A percentile compares a stretch with the other conserved stretches of the same genome.
phyloP scores from a whole-genome alignment of 257 asterid species.

The Nicotiana attenuata region DNA sequence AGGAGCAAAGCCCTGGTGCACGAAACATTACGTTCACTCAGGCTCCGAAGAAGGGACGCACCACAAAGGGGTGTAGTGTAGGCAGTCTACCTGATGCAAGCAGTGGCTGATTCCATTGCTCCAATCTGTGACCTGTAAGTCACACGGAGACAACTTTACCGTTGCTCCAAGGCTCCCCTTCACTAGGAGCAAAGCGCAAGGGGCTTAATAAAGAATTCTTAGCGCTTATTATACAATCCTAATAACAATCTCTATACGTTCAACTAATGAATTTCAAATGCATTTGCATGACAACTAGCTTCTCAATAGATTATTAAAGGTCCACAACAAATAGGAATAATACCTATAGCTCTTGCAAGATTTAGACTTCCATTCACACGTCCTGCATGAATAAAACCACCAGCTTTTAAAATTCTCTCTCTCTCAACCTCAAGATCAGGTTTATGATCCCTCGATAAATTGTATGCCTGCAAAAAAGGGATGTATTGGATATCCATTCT shows the following conservation, averaged over 20 bases:
- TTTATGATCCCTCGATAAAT: conserved; percentile 95
- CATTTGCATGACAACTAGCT: background rate
- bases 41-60: no score
- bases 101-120: no score
- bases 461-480: conserved; percentile 58
- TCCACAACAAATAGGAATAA: conserved; percentile 4
- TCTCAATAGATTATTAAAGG: background rate
- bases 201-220: background rate
- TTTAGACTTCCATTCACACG: conserved; percentile 94
- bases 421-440: conserved; percentile 92
- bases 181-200: no score
- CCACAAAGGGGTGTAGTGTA: no score
- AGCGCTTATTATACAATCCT: background rate
- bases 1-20: no score
- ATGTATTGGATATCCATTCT: background rate
- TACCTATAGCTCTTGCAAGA: conserved; percentile 96
- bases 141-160: no score
- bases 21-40: no score
- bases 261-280: background rate
- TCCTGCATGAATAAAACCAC: conserved; percentile 94
- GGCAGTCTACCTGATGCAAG: no score
- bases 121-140: no score
- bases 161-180: no score
- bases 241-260: background rate
- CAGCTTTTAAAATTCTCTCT: conserved; percentile 85